phyloP scores from a whole-genome alignment of 768 basidiomycete genomes.

The Tricholoma flavovirens region DNA sequence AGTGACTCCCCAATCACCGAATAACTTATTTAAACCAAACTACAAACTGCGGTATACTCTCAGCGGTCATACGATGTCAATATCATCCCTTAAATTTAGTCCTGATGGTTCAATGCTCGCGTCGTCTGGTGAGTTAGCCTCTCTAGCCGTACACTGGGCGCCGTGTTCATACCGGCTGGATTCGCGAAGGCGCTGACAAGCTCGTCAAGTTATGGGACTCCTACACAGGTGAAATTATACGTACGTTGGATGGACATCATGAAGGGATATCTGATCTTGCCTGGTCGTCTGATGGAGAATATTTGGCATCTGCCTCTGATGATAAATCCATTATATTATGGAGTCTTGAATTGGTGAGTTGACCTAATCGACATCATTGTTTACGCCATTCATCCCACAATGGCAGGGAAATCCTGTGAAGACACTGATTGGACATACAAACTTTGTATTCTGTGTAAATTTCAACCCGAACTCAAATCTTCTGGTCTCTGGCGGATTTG shows the following conservation, averaged over 20 bases:
- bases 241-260: conserved; percentile 67
- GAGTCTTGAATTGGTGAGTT: conserved; percentile 60
- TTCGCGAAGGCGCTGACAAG: conserved; percentile 76
- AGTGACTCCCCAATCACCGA: conserved; percentile 1
- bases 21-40: conserved; percentile 28
- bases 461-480: conserved; percentile 89
- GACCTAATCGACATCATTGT: background rate
- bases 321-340: conserved; percentile 87
- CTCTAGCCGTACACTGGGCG: conserved; percentile 5
- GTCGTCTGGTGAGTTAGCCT: conserved; percentile 63
- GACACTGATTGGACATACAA: conserved; percentile 79
- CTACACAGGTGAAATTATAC: conserved; percentile 63
- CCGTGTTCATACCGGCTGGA: conserved; percentile 17
- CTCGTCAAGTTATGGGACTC: conserved; percentile 77
- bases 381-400: background rate
- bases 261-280: conserved; percentile 88
- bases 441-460: conserved; percentile 90
- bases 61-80: conserved; percentile 76
- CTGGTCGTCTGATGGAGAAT: conserved; percentile 79
- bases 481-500: conserved; percentile 89
- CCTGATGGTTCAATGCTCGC: conserved; percentile 78
- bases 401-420: conserved; percentile 54
- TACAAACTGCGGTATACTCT: conserved; percentile 60
- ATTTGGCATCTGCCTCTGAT: conserved; percentile 89
- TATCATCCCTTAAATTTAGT: conserved; percentile 87